Conservation (phyloP, 2,329 filamentous ascomycete species). For the Talaromyces rugulosus region DNA sequence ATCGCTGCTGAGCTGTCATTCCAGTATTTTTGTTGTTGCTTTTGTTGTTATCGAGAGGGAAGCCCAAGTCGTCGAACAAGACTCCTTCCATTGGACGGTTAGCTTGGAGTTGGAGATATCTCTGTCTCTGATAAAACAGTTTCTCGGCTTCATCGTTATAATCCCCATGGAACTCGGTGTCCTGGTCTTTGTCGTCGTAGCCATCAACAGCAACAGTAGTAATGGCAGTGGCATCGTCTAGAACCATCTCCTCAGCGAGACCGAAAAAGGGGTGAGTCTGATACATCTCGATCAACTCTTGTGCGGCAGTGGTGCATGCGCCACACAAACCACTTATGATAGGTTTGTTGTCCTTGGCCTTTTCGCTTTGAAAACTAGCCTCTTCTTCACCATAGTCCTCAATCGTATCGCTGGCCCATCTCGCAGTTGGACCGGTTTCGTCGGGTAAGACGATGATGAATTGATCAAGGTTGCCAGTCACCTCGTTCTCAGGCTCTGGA, state of each 20-base stretch:
- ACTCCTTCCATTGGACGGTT: neutral
- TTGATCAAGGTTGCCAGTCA: neutral
- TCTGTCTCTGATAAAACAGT: neutral
- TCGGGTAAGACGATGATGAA: neutral
- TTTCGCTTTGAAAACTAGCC: neutral
- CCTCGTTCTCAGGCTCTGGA: neutral
- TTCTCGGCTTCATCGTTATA: neutral
- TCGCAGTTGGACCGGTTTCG: neutral
- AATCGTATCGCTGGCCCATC: neutral
- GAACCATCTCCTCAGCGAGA: neutral
- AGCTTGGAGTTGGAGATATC: neutral
- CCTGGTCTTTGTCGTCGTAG: neutral
- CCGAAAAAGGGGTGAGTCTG: neutral
- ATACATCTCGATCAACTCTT: neutral
- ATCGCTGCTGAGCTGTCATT: neutral
- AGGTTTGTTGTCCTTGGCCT: too few relatives aligned
- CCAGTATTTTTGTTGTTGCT: neutral
- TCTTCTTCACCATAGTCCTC: neutral
- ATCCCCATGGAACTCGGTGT: neutral
- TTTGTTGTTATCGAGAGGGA: neutral
- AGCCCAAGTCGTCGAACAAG: neutral
- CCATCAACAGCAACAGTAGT: neutral
- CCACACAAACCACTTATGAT: constrained; percentile 3
- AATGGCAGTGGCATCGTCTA: neutral
- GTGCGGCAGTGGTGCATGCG: neutral